A percentile compares a stretch with the other conserved stretches of the same genome.
Conservation (phyloP, 2,329 filamentous ascomycete genomes). For the Pseudogymnoascus sp. region DNA sequence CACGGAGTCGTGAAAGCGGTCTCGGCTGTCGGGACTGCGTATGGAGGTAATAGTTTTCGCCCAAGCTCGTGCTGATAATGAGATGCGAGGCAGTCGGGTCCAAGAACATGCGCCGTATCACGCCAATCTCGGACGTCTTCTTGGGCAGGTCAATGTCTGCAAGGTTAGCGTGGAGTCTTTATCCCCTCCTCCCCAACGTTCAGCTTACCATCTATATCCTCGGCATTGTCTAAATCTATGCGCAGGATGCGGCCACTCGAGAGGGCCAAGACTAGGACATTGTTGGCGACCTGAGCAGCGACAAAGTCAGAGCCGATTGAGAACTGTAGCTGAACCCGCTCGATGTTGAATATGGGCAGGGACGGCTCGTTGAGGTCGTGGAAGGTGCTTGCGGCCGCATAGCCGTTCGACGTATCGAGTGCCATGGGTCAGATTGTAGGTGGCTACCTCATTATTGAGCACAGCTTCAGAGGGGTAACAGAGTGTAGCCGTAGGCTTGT, state of each 20-base stretch:
- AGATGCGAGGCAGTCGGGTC: slow-evolving; percentile 94
- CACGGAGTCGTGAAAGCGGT: slow-evolving; percentile 70
- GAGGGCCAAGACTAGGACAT: slow-evolving; percentile 86
- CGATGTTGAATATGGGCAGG: slow-evolving; percentile 88
- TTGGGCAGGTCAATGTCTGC: slow-evolving; percentile 94
- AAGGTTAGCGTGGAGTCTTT: neutral
- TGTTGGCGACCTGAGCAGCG: slow-evolving; percentile 92
- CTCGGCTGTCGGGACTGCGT: slow-evolving; percentile 87
- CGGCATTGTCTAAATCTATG: slow-evolving; percentile 87
- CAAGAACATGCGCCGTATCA: slow-evolving; percentile 93
- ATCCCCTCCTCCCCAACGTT: neutral
- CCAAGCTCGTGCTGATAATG: slow-evolving; percentile 79
- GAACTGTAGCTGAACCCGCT: slow-evolving; percentile 89
- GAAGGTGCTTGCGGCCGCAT: slow-evolving; percentile 56
- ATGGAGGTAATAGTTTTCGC: slow-evolving; percentile 97
- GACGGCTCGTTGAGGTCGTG: slow-evolving; percentile 51
- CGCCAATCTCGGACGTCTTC: slow-evolving; percentile 79
- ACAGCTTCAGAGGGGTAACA: neutral
- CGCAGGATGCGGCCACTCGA: slow-evolving; percentile 87
- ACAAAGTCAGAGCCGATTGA: slow-evolving; percentile 92
- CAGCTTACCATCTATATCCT: slow-evolving; percentile 77
- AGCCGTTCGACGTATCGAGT: slow-evolving; percentile 63
- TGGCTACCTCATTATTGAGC: slow-evolving; percentile 8
- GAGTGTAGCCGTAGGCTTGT: neutral
- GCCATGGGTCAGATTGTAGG: slow-evolving; percentile 45